Evolutionary conservation across 768 basidiomycete genomes (phyloP).

Genomic region (Boletus reticulatus): DNA sequence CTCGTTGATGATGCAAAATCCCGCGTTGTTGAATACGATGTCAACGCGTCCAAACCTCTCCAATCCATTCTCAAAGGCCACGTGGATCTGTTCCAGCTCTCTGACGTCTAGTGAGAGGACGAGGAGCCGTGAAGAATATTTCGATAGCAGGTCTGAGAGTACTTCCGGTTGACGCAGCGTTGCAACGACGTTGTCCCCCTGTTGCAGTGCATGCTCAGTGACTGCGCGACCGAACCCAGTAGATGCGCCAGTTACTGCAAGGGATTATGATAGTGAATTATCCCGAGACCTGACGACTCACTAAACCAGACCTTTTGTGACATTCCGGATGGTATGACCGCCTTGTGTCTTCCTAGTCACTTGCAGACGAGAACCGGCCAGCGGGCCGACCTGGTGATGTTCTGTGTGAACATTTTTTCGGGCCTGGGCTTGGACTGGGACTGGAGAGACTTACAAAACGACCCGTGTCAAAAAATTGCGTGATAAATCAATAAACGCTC

Average conservation of each 20-base stretch:
- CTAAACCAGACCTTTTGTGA: slow-evolving; percentile 23
- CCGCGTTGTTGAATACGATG: slow-evolving; percentile 47
- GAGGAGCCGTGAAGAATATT: slow-evolving; percentile 35
- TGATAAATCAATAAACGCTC: too few species aligned
- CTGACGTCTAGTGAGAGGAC: slow-evolving; percentile 41
- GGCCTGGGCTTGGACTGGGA: too few species aligned
- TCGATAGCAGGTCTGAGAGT: slow-evolving; percentile 27
- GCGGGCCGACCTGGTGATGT: too few species aligned
- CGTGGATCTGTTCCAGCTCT: slow-evolving; percentile 27
- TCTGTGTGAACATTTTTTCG: too few species aligned
- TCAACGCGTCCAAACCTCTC: slow-evolving; percentile 42
- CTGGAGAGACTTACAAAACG: too few species aligned
- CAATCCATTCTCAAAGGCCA: slow-evolving; percentile 34
- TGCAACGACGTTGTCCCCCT: slow-evolving; percentile 42
- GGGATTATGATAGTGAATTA: background rate
- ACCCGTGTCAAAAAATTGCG: too few species aligned
- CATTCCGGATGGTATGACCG: background rate
- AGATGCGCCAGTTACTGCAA: slow-evolving; percentile 40
- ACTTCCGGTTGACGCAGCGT: slow-evolving; percentile 34
- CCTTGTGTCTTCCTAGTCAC: too few species aligned
- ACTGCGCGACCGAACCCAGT: slow-evolving; percentile 38
- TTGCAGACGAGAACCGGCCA: too few species aligned
- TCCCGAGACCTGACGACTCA: slow-evolving; percentile 2
- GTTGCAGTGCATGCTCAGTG: slow-evolving; percentile 32
- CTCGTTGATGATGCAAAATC: slow-evolving; percentile 30